phyloP scores from a whole-genome alignment of 1,284 basidiomycete species.

The Golubevia pallescens region DNA sequence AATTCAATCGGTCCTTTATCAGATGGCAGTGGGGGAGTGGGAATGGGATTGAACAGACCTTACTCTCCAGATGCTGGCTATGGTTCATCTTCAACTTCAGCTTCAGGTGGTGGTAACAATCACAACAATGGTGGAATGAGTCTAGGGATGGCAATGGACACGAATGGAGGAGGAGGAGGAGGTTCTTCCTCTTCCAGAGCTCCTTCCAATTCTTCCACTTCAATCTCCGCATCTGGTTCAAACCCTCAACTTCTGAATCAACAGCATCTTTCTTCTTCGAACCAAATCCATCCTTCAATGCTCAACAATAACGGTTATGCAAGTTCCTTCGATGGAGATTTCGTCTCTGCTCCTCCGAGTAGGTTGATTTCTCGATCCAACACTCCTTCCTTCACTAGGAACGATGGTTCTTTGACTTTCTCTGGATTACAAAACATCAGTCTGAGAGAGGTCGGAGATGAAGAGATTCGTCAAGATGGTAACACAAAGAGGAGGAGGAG shows the following conservation, averaged over 20 bases:
- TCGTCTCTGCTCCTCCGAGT: constrained; percentile 20
- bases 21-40: neutral
- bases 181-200: neutral
- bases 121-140: neutral
- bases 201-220: neutral
- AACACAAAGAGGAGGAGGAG: neutral
- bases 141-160: neutral
- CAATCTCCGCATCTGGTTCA: neutral
- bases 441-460: neutral
- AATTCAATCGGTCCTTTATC: neutral
- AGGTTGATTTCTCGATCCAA: constrained; percentile 20
- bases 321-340: constrained; percentile 38
- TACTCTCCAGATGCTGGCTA: neutral
- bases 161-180: no score
- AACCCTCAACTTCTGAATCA: neutral
- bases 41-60: neutral
- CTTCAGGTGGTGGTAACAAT: neutral
- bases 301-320: constrained; percentile 20
- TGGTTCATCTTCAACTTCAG: neutral
- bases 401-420: neutral
- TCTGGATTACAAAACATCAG: neutral
- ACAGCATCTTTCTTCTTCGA: neutral
- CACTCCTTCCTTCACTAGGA: constrained; percentile 29
- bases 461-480: neutral
- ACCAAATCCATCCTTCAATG: neutral